Evolutionary conservation across 495 filamentous ascomycete species (phyloP).

Genomic region (Penicillium cataractarum): DNA sequence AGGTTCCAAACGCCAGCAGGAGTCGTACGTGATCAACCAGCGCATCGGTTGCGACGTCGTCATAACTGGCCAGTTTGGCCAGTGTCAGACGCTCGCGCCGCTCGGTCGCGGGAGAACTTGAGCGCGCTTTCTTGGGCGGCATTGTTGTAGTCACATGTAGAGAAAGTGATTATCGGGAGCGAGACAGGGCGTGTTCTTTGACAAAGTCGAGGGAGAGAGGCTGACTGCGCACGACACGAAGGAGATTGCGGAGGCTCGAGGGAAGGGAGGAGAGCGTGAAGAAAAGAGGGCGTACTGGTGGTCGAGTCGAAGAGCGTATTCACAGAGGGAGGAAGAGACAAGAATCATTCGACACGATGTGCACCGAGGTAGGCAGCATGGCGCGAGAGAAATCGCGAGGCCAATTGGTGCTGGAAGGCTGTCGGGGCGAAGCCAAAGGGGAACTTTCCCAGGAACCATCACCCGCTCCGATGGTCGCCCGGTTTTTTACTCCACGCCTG

Average conservation of each 20-base stretch:
- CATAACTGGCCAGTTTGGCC: slow-evolving; percentile 85
- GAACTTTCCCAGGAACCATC: slow-evolving; percentile 3
- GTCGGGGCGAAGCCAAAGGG: slow-evolving; percentile 8
- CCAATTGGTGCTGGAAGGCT: slow-evolving; percentile 8
- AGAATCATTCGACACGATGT: not conserved
- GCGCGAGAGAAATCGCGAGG: not conserved
- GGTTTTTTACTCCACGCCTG: not conserved
- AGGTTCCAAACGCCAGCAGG: slow-evolving; percentile 8
- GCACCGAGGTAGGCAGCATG: not conserved
- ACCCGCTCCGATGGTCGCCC: slow-evolving; percentile 5
- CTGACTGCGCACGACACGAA: not conserved
- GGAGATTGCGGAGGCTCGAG: not conserved
- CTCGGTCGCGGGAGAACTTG: slow-evolving; percentile 41
- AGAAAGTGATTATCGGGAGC: slow-evolving; percentile 5
- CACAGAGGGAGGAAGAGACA: not conserved
- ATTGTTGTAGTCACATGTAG: slow-evolving; percentile 25
- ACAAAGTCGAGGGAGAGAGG: not conserved
- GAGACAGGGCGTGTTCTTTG: not conserved
- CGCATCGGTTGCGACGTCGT: slow-evolving; percentile 95
- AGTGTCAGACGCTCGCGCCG: slow-evolving; percentile 78
- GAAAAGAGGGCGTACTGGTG: not conserved
- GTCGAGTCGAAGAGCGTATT: not conserved
- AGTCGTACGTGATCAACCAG: slow-evolving; percentile 87
- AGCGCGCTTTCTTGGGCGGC: slow-evolving; percentile 50
- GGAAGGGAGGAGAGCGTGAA: not conserved